Percentiles rank a stretch among this genome's conserved stretches.
These are phyloP conservation scores for Guadua angustifolia DNA, from an alignment of 176 grass and related monocot species.

Conservation along the genomic window DNA sequence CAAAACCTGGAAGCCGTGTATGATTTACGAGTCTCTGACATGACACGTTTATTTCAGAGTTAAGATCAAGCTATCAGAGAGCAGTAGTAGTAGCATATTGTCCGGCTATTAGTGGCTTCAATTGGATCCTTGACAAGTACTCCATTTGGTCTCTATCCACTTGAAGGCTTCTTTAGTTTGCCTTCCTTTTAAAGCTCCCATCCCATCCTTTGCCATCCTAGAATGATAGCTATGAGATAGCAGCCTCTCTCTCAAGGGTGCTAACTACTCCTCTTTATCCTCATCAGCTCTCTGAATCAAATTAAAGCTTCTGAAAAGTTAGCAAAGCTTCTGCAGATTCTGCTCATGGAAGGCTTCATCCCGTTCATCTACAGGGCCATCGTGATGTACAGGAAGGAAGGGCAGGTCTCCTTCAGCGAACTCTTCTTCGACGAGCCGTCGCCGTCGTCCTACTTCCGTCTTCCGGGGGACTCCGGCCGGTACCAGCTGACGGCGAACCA, in stretches of 20 bases:
- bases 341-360: slow-evolving; percentile 81
- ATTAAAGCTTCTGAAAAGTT: slow-evolving; percentile 5
- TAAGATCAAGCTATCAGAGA: slow-evolving; percentile 30
- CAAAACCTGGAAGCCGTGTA: neutral
- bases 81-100: slow-evolving; percentile 2
- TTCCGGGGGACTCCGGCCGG: slow-evolving; percentile 62
- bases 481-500: slow-evolving; percentile 43
- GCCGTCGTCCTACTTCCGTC: slow-evolving; percentile 60
- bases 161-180: slow-evolving; percentile 35
- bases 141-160: slow-evolving; percentile 51
- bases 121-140: slow-evolving; percentile 18
- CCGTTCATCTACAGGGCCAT: slow-evolving; percentile 88
- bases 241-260: neutral
- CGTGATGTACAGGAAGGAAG: slow-evolving; percentile 62
- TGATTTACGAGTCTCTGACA: slow-evolving; percentile 10
- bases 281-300: slow-evolving; percentile 31
- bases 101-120: neutral
- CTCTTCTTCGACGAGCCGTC: slow-evolving; percentile 67
- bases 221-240: neutral
- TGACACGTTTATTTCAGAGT: slow-evolving; percentile 5
- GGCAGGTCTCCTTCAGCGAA: slow-evolving; percentile 55
- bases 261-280: slow-evolving; percentile 30
- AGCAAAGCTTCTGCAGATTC: neutral
- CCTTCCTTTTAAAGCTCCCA: slow-evolving; percentile 60
- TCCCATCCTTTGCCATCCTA: neutral